A percentile compares a stretch with the other conserved stretches of the same genome.
Evolutionary conservation across 2,329 filamentous ascomycete genomes (phyloP).

Genomic region (Calonectria hongkongensis): DNA sequence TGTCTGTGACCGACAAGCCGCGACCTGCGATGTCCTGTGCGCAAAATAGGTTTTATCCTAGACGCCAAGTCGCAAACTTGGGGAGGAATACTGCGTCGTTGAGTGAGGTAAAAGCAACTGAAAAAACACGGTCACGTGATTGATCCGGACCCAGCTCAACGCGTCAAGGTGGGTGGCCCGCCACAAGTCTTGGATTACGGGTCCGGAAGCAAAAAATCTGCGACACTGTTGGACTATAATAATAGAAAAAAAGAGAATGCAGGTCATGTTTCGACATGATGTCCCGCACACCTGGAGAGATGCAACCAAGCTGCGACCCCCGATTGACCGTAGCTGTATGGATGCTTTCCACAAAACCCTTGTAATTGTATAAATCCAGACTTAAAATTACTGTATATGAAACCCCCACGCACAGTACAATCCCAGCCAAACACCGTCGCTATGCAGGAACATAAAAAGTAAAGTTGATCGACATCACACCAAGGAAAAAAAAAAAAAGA

Average conservation of each 20-base stretch:
- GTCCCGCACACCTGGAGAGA: slow-evolving; percentile 3
- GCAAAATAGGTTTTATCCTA: slow-evolving; percentile 52
- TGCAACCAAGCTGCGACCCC: neutral
- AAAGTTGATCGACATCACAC: slow-evolving; percentile 33
- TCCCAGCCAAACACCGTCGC: slow-evolving; percentile 51
- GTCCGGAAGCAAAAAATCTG: slow-evolving; percentile 24
- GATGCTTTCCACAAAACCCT: slow-evolving; percentile 19
- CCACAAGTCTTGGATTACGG: slow-evolving; percentile 22
- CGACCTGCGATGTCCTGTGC: slow-evolving; percentile 56
- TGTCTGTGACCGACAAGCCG: slow-evolving; percentile 56
- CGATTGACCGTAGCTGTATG: neutral
- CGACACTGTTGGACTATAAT: slow-evolving; percentile 26
- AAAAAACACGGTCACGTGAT: slow-evolving; percentile 52
- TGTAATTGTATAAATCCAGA: slow-evolving; percentile 24
- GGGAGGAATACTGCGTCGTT: slow-evolving; percentile 45
- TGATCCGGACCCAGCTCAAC: slow-evolving; percentile 43
- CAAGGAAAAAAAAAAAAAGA: slow-evolving; percentile 31
- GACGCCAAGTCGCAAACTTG: slow-evolving; percentile 54
- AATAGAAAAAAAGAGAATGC: slow-evolving; percentile 12
- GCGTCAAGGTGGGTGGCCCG: slow-evolving; percentile 33
- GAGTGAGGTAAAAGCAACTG: slow-evolving; percentile 51
- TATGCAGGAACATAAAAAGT: slow-evolving; percentile 45
- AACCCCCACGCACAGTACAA: slow-evolving; percentile 35
- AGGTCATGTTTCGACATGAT: slow-evolving; percentile 1
- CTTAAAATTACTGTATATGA: slow-evolving; percentile 29